Base-by-base conservation (phyloP, 1,284 basidiomycete species). In the Ganoderma sinense region DNA sequence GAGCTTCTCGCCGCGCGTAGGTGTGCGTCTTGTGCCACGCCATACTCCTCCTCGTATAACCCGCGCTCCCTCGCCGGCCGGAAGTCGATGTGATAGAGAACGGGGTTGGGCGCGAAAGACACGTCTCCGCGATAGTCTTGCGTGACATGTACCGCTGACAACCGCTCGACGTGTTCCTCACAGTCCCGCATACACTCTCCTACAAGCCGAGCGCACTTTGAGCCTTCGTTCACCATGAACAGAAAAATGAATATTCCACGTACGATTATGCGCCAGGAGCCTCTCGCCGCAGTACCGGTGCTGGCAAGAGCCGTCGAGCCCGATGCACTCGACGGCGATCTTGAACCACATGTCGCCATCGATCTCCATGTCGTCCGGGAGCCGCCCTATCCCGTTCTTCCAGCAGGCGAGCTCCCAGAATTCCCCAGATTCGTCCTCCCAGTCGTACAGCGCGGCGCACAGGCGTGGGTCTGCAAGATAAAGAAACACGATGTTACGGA, bases 391-490 rank as follows among this genome's bases (percentile, higher is more conserved):
- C 67, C 72, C 31, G 65, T 61, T 45, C 3, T 53, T 6, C 67
- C 73, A 75, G 40, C 67, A 68, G 1, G 64, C 59, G 16, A 51
- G 33, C 39, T 64, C 36, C 74, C 74, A 76, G 33, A 76, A 76
- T 3, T n/a, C 48, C 4, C 67, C 71, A 13, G 29, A 18, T 11
- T 68, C 26, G 13, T 58, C 64, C 10, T 67, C 65, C 51, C 62
- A 68, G 61, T 74, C 43, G 64, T 71, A 71, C n/a, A 68, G 33
- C 26, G 58, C 60, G 40, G 69, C 63, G 23, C 48, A 41, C n/a
- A 14, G 7, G 20, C 8, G 56, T 26, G 43, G 33, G 26, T 20
- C 63, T 36, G n/a, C 60, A 23, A 39, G 59, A 53, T 40, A 69
- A 48, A 41, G 62, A 69, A 5, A 73, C 64, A 41, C 69, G 70